Conservation (phyloP, 73 alveolate species). For the Durusdinium trenchii region DNA sequence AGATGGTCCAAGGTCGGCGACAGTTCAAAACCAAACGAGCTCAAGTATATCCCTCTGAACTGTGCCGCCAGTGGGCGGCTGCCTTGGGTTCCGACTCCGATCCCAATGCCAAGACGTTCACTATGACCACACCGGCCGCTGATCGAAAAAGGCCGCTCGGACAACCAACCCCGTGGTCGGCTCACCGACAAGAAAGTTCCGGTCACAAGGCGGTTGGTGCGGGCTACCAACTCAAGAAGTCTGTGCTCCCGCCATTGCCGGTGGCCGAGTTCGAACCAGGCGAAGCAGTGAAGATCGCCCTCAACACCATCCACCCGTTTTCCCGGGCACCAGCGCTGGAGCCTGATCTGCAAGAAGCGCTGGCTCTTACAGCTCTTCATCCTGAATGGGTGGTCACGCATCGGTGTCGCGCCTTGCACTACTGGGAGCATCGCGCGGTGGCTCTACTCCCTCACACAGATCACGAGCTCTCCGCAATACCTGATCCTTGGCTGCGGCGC, state of each 20-base stretch:
- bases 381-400: not conserved
- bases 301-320: not conserved
- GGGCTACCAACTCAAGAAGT: not conserved
- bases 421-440: not conserved
- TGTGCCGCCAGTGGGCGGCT: too few species aligned
- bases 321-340: not conserved
- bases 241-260: not conserved
- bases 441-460: not conserved
- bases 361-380: too few species aligned
- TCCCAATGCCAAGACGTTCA: too few species aligned
- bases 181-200: not conserved
- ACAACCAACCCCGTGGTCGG: not conserved
- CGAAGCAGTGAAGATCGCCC: not conserved
- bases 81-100: too few species aligned
- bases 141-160: slow-evolving; percentile 13
- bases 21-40: not conserved
- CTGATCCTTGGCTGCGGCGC: not conserved
- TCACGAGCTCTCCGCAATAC: not conserved
- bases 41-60: too few species aligned
- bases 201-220: too few species aligned
- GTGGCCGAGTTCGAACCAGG: not conserved
- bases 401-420: not conserved
- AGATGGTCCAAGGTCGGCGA: too few species aligned
- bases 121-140: not conserved
- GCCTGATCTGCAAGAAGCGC: too few species aligned